These are phyloP conservation scores for Thelonectria rubi DNA, from an alignment of 2,329 filamentous ascomycete species.

Conservation along the genomic window DNA sequence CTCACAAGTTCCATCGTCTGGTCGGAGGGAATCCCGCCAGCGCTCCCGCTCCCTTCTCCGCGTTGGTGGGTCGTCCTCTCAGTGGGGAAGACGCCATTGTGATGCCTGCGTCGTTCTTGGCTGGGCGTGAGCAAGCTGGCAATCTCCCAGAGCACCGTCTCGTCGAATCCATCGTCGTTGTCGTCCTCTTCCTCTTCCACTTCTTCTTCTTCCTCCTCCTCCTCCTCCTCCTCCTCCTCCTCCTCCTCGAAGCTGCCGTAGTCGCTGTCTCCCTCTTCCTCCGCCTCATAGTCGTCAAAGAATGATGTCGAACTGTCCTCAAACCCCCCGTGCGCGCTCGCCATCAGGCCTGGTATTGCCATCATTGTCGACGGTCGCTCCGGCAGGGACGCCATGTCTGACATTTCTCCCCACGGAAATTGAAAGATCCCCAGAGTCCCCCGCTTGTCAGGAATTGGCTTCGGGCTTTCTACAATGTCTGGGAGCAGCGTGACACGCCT, in stretches of 20 bases:
- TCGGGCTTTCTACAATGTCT: conserved; percentile 70
- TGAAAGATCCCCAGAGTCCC: conserved; percentile 71
- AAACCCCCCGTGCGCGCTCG: conserved; percentile 27
- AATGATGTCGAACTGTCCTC: conserved; percentile 61
- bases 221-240: conserved; percentile 49
- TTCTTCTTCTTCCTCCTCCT: conserved; percentile 55
- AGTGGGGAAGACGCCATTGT: conserved; percentile 48
- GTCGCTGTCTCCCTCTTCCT: conserved; percentile 52
- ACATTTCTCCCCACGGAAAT: conserved; percentile 72
- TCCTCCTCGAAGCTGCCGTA: conserved; percentile 30
- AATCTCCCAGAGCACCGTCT: conserved; percentile 71
- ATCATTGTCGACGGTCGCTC: conserved; percentile 51
- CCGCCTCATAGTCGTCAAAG: conserved; percentile 69
- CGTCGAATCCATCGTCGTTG: conserved; percentile 66
- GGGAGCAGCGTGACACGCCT: conserved; percentile 68
- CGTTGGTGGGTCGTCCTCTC: conserved; percentile 23
- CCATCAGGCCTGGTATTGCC: conserved; percentile 63
- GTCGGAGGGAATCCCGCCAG: conserved; percentile 30
- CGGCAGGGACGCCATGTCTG: conserved; percentile 61
- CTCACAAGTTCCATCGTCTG: conserved; percentile 25
- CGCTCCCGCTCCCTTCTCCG: conserved; percentile 24
- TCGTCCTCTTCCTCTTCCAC: conserved; percentile 47
- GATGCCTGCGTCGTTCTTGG: conserved; percentile 57
- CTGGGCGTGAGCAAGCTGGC: conserved; percentile 65
- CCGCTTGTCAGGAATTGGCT: conserved; percentile 65